Conservation (phyloP, 129 eudicot species). For the Scalesia atractyloides region DNA sequence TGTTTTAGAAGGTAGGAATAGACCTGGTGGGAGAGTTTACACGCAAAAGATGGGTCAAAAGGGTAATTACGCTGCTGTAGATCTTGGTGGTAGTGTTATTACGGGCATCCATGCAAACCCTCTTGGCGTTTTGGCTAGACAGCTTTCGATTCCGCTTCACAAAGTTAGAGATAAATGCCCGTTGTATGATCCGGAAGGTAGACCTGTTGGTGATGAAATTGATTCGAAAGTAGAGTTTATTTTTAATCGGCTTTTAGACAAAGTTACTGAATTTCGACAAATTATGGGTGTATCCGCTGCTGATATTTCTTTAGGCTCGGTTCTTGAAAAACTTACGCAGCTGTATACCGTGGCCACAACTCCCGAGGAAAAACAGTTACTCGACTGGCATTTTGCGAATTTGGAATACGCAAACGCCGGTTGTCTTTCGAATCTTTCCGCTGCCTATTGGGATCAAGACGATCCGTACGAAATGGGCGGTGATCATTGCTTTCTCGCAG, state of each 20-base stretch:
- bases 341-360: constrained; percentile 64
- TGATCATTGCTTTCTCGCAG: constrained; percentile 96
- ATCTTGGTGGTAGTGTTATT: constrained; percentile 96
- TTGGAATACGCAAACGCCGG: constrained; percentile 96
- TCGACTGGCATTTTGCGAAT: constrained; percentile 94
- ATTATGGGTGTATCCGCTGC: constrained; percentile 65
- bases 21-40: constrained; percentile 94
- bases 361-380: constrained; percentile 74
- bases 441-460: constrained; percentile 98
- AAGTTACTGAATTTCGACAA: constrained; percentile 73
- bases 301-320: constrained; percentile 74
- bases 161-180: constrained; percentile 91
- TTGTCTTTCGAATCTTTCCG: constrained; percentile 82
- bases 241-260: constrained; percentile 80
- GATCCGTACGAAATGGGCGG: constrained; percentile 99
- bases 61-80: constrained; percentile 74
- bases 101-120: constrained; percentile 98
- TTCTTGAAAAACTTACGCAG: constrained; percentile 72
- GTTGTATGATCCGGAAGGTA: constrained; percentile 76
- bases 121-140: constrained; percentile 91
- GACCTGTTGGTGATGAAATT: constrained; percentile 49
- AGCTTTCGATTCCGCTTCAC: constrained; percentile 84
- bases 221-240: constrained; percentile 71
- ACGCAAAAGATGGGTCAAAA: constrained; percentile 73
- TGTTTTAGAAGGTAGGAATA: constrained; percentile 80